A percentile compares a stretch with the other conserved stretches of the same genome.
Evolutionary conservation across 176 grass and related monocot species (phyloP).

Genomic region (Cenchrus americanus): DNA sequence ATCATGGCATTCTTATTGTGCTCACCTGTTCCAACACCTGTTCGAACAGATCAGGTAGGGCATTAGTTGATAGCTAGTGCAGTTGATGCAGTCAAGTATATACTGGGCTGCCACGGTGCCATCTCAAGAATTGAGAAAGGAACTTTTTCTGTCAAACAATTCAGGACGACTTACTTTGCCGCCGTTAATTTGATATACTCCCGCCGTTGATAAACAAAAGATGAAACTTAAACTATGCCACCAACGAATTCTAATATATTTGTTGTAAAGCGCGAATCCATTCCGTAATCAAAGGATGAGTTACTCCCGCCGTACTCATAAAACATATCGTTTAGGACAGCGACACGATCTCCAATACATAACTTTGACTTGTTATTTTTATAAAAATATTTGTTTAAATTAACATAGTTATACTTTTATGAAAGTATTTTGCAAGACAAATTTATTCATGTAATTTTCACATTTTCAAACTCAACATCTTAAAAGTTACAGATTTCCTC

Average conservation of each 20-base stretch:
- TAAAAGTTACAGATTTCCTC: too few species aligned
- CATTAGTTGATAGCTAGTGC: constrained; percentile 26
- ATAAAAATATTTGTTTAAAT: too few species aligned
- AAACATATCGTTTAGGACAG: too few species aligned
- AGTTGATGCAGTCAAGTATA: neutral
- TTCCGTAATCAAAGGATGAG: neutral
- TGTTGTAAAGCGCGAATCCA: neutral
- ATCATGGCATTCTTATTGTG: constrained; percentile 3
- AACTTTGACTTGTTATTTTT: too few species aligned
- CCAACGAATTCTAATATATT: neutral
- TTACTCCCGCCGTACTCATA: too few species aligned
- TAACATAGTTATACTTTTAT: too few species aligned
- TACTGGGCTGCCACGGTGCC: neutral
- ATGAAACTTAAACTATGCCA: neutral
- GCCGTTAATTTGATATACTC: constrained; percentile 8
- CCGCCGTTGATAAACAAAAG: neutral
- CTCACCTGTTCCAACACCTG: constrained; percentile 48
- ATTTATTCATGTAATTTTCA: too few species aligned
- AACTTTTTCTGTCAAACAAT: neutral
- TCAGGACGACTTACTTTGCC: neutral
- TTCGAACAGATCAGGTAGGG: constrained; percentile 15
- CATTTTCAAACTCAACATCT: too few species aligned
- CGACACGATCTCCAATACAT: too few species aligned
- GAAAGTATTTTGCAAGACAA: too few species aligned
- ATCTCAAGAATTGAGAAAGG: neutral